Conservation (phyloP, 2,329 filamentous ascomycete genomes). For the Myriosclerotinia curreyana region DNA sequence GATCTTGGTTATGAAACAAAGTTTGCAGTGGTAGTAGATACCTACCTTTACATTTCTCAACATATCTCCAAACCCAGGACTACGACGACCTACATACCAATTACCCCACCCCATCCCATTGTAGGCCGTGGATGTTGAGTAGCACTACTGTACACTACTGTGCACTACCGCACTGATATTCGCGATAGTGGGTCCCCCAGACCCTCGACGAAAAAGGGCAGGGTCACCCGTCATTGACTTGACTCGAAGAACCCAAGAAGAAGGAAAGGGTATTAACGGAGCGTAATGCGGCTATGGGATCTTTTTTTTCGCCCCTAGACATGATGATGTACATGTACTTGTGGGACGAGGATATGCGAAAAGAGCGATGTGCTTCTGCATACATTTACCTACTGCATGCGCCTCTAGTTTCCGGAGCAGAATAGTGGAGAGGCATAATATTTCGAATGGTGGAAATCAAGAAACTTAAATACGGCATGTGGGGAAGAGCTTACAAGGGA, state of each 20-base stretch:
- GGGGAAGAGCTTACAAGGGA: neutral
- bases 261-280: neutral
- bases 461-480: neutral
- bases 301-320: neutral
- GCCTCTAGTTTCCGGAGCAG: constrained; percentile 1
- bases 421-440: neutral
- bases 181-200: neutral
- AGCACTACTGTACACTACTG: constrained; percentile 5
- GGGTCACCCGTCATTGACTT: neutral
- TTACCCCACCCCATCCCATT: constrained; percentile 6
- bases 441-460: neutral
- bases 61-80: too few species aligned
- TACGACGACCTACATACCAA: neutral
- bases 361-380: neutral
- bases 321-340: constrained; percentile 11
- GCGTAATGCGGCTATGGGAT: constrained; percentile 3
- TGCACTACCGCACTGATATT: constrained; percentile 5
- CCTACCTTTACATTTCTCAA: neutral
- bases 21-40: constrained; percentile 1
- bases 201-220: constrained; percentile 6
- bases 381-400: constrained; percentile 1
- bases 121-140: neutral
- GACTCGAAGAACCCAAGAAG: neutral
- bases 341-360: neutral
- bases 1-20: constrained; percentile 4